phyloP scores from a whole-genome alignment of 306 rosid species.

The barrel medic (Medicago truncatula) region MtrunA17r5.0-ANR NC_053042.1:14667501-14668000 shows the following conservation, averaged over 20 bases:
- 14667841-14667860: neutral
- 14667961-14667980: slow-evolving; percentile 55
- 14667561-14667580: neutral
- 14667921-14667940: slow-evolving; percentile 12
- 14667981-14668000: slow-evolving; percentile 71
- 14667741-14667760: slow-evolving; percentile 82
- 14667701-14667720: slow-evolving; percentile 97
- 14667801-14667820: slow-evolving; percentile 95
- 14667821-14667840: slow-evolving; percentile 56
- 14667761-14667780: slow-evolving; percentile 87
- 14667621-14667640: too few relatives aligned
- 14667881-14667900: neutral
- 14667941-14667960: slow-evolving; percentile 42
- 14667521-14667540: neutral
- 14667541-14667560: neutral
- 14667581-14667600: neutral
- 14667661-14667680: slow-evolving; percentile 87
- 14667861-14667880: slow-evolving; percentile 26
- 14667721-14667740: slow-evolving; percentile 92
- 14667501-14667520: neutral
- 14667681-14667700: slow-evolving; percentile 95
- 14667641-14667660: slow-evolving; percentile 39
- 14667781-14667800: slow-evolving; percentile 87
- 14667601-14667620: too few relatives aligned
- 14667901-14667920: neutral